These are phyloP conservation scores for Cercophora scortea DNA, from an alignment of 495 filamentous ascomycete species.

Conservation along the genomic window DNA sequence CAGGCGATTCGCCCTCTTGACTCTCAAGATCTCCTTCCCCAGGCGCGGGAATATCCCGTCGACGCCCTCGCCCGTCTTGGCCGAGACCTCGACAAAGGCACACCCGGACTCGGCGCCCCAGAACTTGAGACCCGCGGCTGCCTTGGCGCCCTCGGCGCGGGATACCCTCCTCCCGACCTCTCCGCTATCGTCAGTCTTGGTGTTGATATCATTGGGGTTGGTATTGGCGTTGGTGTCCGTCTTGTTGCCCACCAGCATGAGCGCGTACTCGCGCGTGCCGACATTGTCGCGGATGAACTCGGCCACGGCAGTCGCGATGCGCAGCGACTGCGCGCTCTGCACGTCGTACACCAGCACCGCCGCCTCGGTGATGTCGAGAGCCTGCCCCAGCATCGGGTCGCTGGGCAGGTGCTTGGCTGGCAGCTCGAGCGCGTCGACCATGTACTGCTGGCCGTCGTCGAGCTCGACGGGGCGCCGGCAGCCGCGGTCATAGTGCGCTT, in stretches of 20 bases:
- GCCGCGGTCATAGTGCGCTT: conserved; percentile 18
- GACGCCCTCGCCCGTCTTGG: conserved; percentile 30
- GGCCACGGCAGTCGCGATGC: conserved; percentile 17
- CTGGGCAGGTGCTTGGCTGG: conserved; percentile 23
- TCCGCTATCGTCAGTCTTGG: conserved; percentile 5
- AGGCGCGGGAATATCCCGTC: conserved; percentile 22
- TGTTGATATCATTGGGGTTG: neutral
- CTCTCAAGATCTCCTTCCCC: conserved; percentile 19
- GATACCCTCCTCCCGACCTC: conserved; percentile 18
- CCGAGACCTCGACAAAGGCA: conserved; percentile 30
- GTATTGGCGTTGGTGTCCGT: conserved; percentile 14
- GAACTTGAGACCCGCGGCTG: conserved; percentile 13
- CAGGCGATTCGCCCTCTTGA: conserved; percentile 15
- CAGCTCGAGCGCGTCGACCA: conserved; percentile 32
- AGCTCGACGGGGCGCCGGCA: conserved; percentile 26
- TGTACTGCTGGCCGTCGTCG: conserved; percentile 17
- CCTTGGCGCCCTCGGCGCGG: conserved; percentile 19
- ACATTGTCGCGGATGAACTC: conserved; percentile 22
- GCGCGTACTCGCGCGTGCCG: conserved; percentile 17
- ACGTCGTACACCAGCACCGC: conserved; percentile 34
- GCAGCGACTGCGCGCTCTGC: conserved; percentile 23
- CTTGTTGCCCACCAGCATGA: conserved; percentile 33
- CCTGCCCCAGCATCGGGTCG: conserved; percentile 26
- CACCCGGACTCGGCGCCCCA: neutral
- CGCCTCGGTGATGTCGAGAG: conserved; percentile 32